These are phyloP conservation scores for Pistacia vera DNA, from an alignment of 345 rosid species.

Conservation along the genomic window DNA sequence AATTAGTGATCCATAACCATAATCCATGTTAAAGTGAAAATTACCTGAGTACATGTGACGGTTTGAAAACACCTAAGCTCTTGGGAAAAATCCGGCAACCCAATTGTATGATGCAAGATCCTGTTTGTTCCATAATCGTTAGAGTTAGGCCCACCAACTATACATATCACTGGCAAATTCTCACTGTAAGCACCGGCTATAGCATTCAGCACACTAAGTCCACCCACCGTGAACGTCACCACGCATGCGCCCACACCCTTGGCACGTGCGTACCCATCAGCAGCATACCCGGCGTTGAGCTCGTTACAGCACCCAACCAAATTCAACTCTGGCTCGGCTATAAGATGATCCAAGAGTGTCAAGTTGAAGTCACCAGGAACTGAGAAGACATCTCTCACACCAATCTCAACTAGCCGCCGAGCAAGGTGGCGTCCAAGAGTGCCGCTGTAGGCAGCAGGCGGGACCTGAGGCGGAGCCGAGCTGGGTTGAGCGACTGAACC, in stretches of 20 bases:
- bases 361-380: slow-evolving; percentile 79
- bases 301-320: slow-evolving; percentile 76
- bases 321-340: slow-evolving; percentile 61
- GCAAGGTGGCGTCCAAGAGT: slow-evolving; percentile 64
- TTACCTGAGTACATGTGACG: slow-evolving; percentile 63
- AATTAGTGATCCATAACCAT: not conserved
- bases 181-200: slow-evolving; percentile 78
- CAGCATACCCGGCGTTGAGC: slow-evolving; percentile 82
- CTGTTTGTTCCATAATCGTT: slow-evolving; percentile 72
- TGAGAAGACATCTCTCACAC: slow-evolving; percentile 66
- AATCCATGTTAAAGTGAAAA: not conserved
- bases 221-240: slow-evolving; percentile 80
- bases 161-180: slow-evolving; percentile 69
- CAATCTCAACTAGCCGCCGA: slow-evolving; percentile 71
- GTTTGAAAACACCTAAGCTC: slow-evolving; percentile 69
- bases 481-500: slow-evolving; percentile 38
- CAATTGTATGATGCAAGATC: slow-evolving; percentile 74
- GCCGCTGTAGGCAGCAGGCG: slow-evolving; percentile 24
- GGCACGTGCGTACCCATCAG: slow-evolving; percentile 73
- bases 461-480: slow-evolving; percentile 22
- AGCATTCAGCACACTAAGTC: slow-evolving; percentile 68
- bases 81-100: slow-evolving; percentile 68
- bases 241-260: slow-evolving; percentile 72
- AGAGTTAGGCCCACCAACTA: slow-evolving; percentile 71
- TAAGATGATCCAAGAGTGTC: slow-evolving; percentile 60